These are phyloP conservation scores for Dalbergia cultrata DNA, from an alignment of 306 rosid species.

Conservation along the genomic window DNA sequence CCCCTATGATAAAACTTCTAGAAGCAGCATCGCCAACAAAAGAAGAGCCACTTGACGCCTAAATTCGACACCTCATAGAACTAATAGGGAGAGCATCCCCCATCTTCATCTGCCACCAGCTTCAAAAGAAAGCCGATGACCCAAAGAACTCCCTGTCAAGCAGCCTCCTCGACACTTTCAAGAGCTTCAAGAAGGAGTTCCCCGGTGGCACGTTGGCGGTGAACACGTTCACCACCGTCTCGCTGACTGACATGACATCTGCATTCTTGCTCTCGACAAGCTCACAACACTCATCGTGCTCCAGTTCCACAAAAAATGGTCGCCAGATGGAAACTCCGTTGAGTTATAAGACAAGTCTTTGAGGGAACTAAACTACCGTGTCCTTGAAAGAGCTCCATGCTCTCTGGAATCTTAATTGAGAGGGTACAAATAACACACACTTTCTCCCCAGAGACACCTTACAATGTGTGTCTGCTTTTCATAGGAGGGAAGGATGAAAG, in stretches of 20 bases:
- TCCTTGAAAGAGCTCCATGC: constrained; percentile 74
- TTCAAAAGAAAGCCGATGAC: constrained; percentile 46
- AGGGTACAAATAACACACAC: constrained; percentile 50
- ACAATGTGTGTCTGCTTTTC: constrained; percentile 60
- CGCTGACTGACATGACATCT: constrained; percentile 65
- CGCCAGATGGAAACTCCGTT: constrained; percentile 51
- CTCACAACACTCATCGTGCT: constrained; percentile 62
- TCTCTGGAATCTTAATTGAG: constrained; percentile 62
- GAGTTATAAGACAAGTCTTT: constrained; percentile 56
- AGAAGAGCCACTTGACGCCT: constrained; percentile 52
- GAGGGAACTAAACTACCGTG: constrained; percentile 56
- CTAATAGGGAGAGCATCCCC: constrained; percentile 75
- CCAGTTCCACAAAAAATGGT: constrained; percentile 73
- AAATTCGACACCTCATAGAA: constrained; percentile 69
- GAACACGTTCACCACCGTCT: constrained; percentile 63
- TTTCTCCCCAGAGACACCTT: constrained; percentile 38
- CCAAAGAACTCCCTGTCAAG: constrained; percentile 30
- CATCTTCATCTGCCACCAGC: constrained; percentile 63
- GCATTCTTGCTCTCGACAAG: constrained; percentile 70
- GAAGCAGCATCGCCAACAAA: constrained; percentile 60
- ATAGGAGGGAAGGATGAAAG: constrained; percentile 80
- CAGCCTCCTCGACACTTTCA: constrained; percentile 54
- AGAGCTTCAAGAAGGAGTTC: constrained; percentile 52
- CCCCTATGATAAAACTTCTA: constrained; percentile 62
- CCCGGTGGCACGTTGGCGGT: constrained; percentile 1